Base-by-base conservation (phyloP, 805 yeast genomes). In the Candida incommunis region DNA sequence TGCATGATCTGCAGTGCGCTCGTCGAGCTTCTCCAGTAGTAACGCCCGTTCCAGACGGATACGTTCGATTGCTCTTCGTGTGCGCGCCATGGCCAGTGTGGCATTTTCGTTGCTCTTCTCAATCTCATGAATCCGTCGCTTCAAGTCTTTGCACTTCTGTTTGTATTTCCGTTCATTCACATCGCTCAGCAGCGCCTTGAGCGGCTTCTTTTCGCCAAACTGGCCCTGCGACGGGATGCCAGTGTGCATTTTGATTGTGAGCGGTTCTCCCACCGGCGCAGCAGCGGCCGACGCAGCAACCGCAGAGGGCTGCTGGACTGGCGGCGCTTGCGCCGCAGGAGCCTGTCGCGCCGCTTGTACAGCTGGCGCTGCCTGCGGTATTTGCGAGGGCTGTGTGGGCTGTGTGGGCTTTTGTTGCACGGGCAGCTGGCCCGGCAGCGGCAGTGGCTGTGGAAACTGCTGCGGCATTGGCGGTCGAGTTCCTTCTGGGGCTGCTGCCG, bases 31-130 rank as follows among this genome's bases (percentile, higher is more conserved):
- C 58, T 90, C 96, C 40, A 88, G 64, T 24, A 92, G 65, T 11
- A 90, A 66, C 1, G 88, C 74, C 56, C 92, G 82, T 58, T 92
- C 97, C 41, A 87, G 70, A 47, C 95, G 74, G 41, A 85, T 68
- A 50, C 96, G 68, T 53, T 85, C 76, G 27, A 88, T 78, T 5
- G 87, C 75, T 23, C 76, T 71, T 50, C 83, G 76, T 11, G 94
- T 79, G 53, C 95, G 75, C 15, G 80, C 74, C 26, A 92, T 76
- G 1, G 92, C 83, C 24, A 86, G 64, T 0, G 87, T 73, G 45
- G 86, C 75, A 4, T 77, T 65, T 57, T 84, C 92, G 60, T 87
- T 90, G 54, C 77, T 76, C 44, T 75, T 78, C 55, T 86, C 94
- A 25, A 87, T 71, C 50, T 81, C 84, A 2, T 67, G 65, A 31